Percentiles rank a stretch among this genome's conserved stretches.
phyloP scores from a whole-genome alignment of 768 basidiomycete species.

The Xerocomellus dryophilus region DNA sequence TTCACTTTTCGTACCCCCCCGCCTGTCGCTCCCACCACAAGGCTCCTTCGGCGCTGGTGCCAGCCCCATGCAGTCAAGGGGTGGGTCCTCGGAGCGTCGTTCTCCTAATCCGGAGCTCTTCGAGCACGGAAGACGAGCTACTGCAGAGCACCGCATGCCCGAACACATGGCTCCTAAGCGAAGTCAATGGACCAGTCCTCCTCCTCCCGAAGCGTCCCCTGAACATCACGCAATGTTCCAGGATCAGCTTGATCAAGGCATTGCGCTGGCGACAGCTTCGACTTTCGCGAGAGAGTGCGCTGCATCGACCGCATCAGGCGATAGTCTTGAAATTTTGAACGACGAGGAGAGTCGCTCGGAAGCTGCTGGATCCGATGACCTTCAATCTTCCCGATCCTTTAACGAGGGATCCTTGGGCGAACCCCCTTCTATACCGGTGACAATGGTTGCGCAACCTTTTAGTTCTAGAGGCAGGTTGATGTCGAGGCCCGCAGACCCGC shows the following conservation, averaged over 20 bases:
- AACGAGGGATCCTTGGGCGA: conserved; percentile 45
- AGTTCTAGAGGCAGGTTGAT: conserved; percentile 27
- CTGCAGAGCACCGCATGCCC: conserved; percentile 38
- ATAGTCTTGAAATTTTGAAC: conserved; percentile 56
- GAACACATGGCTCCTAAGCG: conserved; percentile 82
- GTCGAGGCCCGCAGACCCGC: conserved; percentile 11
- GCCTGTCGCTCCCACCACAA: conserved; percentile 56
- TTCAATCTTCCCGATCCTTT: conserved; percentile 64
- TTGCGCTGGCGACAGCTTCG: conserved; percentile 67
- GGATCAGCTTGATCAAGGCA: conserved; percentile 58
- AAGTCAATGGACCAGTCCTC: conserved; percentile 82
- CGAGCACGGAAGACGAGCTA: conserved; percentile 38
- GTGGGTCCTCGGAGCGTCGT: conserved; percentile 41
- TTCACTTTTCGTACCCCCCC: conserved; percentile 43
- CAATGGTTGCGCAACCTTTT: conserved; percentile 6
- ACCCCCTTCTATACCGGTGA: conserved; percentile 11
- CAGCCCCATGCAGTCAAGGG: conserved; percentile 53
- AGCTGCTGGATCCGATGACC: conserved; percentile 62
- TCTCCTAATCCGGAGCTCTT: conserved; percentile 52
- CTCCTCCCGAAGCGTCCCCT: conserved; percentile 70
- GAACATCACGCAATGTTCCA: conserved; percentile 67
- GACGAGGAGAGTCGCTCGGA: conserved; percentile 66
- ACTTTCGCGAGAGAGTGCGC: conserved; percentile 57
- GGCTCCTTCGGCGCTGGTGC: conserved; percentile 68
- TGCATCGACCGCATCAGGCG: conserved; percentile 51